Conservation (phyloP, 768 basidiomycete genomes). For the Austroboletus eburneus region DNA sequence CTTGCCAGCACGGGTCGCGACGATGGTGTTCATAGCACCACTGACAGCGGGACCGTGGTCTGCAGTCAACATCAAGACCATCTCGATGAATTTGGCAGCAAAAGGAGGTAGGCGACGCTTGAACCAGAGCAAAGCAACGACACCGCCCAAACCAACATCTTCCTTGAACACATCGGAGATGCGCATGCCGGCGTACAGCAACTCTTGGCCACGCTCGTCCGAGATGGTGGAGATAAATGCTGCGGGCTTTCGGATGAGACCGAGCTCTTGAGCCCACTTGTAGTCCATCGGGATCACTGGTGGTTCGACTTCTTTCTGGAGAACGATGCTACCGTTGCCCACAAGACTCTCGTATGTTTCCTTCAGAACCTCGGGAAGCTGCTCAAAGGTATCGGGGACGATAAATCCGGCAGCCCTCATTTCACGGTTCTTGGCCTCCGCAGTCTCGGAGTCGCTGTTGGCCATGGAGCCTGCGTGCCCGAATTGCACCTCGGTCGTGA, state of each 20-base stretch:
- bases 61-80: slow-evolving; percentile 98
- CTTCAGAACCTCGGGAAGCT: slow-evolving; percentile 81
- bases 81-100: slow-evolving; percentile 99
- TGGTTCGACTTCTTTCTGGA: slow-evolving; percentile 77
- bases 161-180: slow-evolving; percentile 99
- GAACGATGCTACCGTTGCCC: slow-evolving; percentile 57
- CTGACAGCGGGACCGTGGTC: slow-evolving; percentile 99
- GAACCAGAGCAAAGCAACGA: slow-evolving; percentile 96
- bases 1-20: slow-evolving; percentile 98
- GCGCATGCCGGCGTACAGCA: slow-evolving; percentile 97
- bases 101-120: slow-evolving; percentile 88
- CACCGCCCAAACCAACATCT: slow-evolving; percentile 95
- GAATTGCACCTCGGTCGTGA: slow-evolving; percentile 98
- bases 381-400: slow-evolving; percentile 97
- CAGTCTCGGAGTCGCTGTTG: slow-evolving; percentile 96
- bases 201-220: slow-evolving; percentile 98
- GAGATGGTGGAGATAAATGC: slow-evolving; percentile 99
- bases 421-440: slow-evolving; percentile 94
- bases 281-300: slow-evolving; percentile 99
- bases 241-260: slow-evolving; percentile 96
- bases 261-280: slow-evolving; percentile 99
- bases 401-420: slow-evolving; percentile 96
- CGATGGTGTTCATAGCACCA: slow-evolving; percentile 99
- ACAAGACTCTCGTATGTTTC: slow-evolving; percentile 86
- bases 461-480: slow-evolving; percentile 99